Evolutionary conservation across 1,284 basidiomycete genomes (phyloP).

Genomic region (Heterobasidion occidentale): DNA sequence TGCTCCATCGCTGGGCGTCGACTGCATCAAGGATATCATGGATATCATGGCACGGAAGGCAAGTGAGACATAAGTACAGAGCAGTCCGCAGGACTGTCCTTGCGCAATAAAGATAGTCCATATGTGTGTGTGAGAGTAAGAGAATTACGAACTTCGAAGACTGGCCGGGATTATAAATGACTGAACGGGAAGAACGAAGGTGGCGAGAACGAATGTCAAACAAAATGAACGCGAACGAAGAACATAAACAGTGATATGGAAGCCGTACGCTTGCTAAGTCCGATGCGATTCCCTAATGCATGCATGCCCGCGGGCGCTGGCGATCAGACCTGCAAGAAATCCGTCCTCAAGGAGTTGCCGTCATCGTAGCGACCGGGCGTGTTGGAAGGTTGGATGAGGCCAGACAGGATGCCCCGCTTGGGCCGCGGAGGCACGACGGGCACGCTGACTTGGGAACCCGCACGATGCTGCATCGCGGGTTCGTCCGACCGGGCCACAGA

Average conservation of each 20-base stretch:
- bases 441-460: not conserved
- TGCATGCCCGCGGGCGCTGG: not conserved
- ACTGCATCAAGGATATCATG: not conserved
- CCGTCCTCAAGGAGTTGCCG: not conserved
- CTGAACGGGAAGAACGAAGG: not conserved
- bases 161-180: no score
- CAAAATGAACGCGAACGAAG: not conserved
- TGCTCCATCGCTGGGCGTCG: no score
- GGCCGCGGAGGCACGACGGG: not conserved
- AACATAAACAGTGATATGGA: not conserved
- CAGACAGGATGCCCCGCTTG: not conserved
- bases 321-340: slow-evolving; percentile 1
- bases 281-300: not conserved
- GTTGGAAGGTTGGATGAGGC: not conserved
- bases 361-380: not conserved
- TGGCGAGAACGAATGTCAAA: not conserved
- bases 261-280: no score
- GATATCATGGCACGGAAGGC: no score
- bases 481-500: no score
- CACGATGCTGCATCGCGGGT: not conserved
- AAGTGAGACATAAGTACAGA: no score
- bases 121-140: no score
- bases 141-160: no score
- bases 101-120: no score
- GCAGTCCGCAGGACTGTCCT: no score